Conservation (phyloP, 2,329 filamentous ascomycete species). For the Bipolaris bicolor region DNA sequence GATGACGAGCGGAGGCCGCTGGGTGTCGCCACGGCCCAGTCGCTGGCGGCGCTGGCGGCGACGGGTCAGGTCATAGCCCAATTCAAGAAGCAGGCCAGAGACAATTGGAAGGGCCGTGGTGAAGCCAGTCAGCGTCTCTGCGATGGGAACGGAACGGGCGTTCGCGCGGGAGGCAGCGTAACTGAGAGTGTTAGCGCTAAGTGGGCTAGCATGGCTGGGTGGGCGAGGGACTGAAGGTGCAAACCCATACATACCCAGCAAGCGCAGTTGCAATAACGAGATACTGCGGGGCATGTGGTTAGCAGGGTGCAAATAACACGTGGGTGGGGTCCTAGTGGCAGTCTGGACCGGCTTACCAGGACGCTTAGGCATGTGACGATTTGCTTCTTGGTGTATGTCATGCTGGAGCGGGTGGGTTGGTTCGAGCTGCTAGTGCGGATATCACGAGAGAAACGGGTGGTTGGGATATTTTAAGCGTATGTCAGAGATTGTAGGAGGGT, state of each 20-base stretch:
- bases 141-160: conserved; percentile 51
- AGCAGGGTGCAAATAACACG: not conserved
- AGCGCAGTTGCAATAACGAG: conserved; percentile 50
- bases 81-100: conserved; percentile 52
- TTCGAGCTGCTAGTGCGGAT: not conserved
- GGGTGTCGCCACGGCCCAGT: conserved; percentile 41
- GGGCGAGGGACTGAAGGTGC: not conserved
- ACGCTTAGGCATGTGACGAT: conserved; percentile 49
- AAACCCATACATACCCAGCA: conserved; percentile 37
- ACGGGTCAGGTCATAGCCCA: conserved; percentile 45
- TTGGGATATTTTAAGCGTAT: not conserved
- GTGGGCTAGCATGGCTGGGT: not conserved
- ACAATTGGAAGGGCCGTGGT: conserved; percentile 52
- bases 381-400: conserved; percentile 49
- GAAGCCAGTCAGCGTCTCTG: conserved; percentile 50
- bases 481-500: not conserved
- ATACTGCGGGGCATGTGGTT: conserved; percentile 41
- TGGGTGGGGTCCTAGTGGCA: not conserved
- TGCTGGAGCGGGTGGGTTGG: conserved; percentile 16
- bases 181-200: conserved; percentile 25
- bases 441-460: not conserved
- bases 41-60: conserved; percentile 38
- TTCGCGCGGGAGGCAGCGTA: conserved; percentile 41
- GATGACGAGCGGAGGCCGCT: conserved; percentile 46
- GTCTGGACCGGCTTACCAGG: conserved; percentile 33